Evolutionary conservation across 2,329 filamentous ascomycete genomes (phyloP).

Genomic region (Lithohypha guttulata): DNA sequence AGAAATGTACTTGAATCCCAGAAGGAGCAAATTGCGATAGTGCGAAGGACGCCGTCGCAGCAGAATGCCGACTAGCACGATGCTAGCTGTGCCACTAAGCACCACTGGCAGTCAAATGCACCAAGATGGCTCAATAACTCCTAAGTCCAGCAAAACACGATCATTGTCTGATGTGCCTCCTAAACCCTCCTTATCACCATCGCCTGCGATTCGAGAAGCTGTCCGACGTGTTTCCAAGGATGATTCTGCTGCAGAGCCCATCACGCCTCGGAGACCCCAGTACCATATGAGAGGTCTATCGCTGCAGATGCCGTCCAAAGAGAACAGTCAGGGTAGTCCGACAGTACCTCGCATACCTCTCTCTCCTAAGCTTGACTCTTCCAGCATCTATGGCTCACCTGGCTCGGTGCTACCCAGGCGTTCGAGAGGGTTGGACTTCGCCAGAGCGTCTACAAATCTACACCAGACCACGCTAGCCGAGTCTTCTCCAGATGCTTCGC

Average conservation of each 20-base stretch:
- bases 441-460: slow-evolving; percentile 80
- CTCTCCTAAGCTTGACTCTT: slow-evolving; percentile 76
- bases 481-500: slow-evolving; percentile 81
- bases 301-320: slow-evolving; percentile 54
- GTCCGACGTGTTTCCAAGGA: slow-evolving; percentile 50
- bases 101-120: slow-evolving; percentile 13
- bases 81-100: slow-evolving; percentile 12
- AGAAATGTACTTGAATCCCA: background rate
- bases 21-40: background rate
- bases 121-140: slow-evolving; percentile 17
- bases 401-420: slow-evolving; percentile 79
- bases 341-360: slow-evolving; percentile 54
- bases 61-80: slow-evolving; percentile 17
- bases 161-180: slow-evolving; percentile 55
- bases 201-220: slow-evolving; percentile 47
- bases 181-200: slow-evolving; percentile 47
- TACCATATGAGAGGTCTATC: slow-evolving; percentile 55
- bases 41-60: background rate
- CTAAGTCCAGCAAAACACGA: slow-evolving; percentile 39
- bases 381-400: slow-evolving; percentile 75
- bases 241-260: slow-evolving; percentile 52
- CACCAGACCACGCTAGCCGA: slow-evolving; percentile 93
- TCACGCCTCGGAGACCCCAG: slow-evolving; percentile 61
- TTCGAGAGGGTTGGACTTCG: slow-evolving; percentile 85
- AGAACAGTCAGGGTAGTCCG: slow-evolving; percentile 30